Percentiles rank a stretch among this genome's conserved stretches.
phyloP scores from a whole-genome alignment of 31 red algal genomes.

The Porphyra umbilicalis region DNA sequence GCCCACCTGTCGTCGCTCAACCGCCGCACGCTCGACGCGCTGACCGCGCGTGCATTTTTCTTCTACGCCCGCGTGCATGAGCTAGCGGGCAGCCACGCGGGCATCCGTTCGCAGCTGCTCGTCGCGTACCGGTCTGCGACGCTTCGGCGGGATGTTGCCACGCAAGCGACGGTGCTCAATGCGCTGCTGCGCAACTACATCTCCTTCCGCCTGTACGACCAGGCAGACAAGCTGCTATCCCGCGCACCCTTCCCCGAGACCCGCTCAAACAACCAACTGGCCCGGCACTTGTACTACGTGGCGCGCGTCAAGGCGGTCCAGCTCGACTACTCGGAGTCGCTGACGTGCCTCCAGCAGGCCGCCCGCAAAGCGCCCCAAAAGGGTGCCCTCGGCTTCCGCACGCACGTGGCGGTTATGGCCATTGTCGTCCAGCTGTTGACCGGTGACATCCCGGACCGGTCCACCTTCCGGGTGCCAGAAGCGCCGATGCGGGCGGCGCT shows the following conservation, averaged over 20 bases:
- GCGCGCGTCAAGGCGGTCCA: constrained; percentile 91
- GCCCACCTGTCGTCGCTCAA: constrained; percentile 40
- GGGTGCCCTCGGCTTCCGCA: constrained; percentile 81
- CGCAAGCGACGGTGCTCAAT: constrained; percentile 92
- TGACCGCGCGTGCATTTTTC: constrained; percentile 74
- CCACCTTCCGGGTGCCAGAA: constrained; percentile 54
- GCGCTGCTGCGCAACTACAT: constrained; percentile 87
- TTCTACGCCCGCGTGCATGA: constrained; percentile 78
- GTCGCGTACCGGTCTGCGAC: constrained; percentile 78
- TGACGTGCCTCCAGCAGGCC: constrained; percentile 84
- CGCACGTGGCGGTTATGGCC: constrained; percentile 65
- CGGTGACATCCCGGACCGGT: constrained; percentile 81
- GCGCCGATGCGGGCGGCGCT: constrained; percentile 46
- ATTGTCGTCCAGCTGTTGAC: constrained; percentile 94
- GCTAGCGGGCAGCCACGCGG: constrained; percentile 32
- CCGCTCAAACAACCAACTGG: constrained; percentile 94
- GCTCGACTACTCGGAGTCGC: constrained; percentile 90
- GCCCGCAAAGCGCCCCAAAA: constrained; percentile 89
- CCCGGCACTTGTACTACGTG: constrained; percentile 91
- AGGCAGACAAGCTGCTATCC: constrained; percentile 92
- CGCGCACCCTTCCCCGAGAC: constrained; percentile 89
- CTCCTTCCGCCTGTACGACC: constrained; percentile 62
- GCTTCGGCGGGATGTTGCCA: constrained; percentile 69
- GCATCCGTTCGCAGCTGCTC: constrained; percentile 56
- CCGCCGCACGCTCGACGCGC: constrained; percentile 90